Evolutionary conservation across 768 basidiomycete species (phyloP), one percentile per base, ranked within the genome.

Genomic region (Auriscalpium microsporum): DNA sequence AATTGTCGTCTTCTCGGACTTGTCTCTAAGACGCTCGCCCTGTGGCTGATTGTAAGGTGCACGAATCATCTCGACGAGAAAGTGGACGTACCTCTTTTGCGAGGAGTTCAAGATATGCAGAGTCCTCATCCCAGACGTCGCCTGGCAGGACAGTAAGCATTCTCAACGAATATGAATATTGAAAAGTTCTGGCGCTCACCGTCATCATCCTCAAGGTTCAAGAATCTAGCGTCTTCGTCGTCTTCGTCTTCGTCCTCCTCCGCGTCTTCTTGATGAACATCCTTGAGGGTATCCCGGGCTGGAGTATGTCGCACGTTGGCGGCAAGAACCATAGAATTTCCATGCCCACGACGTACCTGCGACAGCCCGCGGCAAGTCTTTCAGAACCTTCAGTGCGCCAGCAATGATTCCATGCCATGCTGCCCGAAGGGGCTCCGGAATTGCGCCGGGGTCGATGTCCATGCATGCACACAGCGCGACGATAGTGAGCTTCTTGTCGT

Each of bases 91-190:
- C 89, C 78, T 93, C 87, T 62, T 82, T 81, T 8, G 90, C 91
- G 36, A 94, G 78, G 77, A 91, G 73, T 67, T 94, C 90, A 45
- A 92, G 75, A 66, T 93, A 94, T 8, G 86, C 88, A 8, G 90
- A 90, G 62, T 92, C 89, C 56, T 89, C 86, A 63, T 94, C 91
- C 84, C 87, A 92, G 14, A 93, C 89, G 67, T 94, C 92, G 65
- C 89, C 90, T 84, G 61, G 58, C 38, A 23, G 8, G 2, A 28
- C 14, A 14, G 17, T 58, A 14, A 59, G 54, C 19, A 45, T 17
- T 19, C 46, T 40, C 38, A 17, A 34, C 3, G 35, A 7, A 4
- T 35, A 33, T n/a, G 17, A 37, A n/a, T n/a, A n/a, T n/a, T 4
- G 37, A 44, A 23, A 21, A n/a, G n/a, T 17, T 34, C 7, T 8